phyloP scores from a whole-genome alignment of 352 stramenopile genomes.

The Phytophthora podocarpi region DNA sequence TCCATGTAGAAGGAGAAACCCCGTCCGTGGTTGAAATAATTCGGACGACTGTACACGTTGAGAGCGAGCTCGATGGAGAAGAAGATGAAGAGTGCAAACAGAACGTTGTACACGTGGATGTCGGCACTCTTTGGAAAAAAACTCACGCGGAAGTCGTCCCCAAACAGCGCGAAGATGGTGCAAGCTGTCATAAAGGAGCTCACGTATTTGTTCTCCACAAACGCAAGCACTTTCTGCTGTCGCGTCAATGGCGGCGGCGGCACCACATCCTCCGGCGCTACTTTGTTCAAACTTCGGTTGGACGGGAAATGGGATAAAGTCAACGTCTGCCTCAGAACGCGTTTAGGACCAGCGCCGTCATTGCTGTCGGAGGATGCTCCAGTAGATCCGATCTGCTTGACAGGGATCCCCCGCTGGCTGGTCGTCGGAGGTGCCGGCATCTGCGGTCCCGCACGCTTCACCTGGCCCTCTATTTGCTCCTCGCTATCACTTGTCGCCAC shows the following conservation, averaged over 20 bases:
- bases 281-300: constrained; percentile 67
- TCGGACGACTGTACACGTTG: constrained; percentile 73
- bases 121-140: constrained; percentile 72
- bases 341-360: constrained; percentile 34
- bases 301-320: constrained; percentile 48
- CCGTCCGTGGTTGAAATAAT: constrained; percentile 78
- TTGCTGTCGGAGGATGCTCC: constrained; percentile 9
- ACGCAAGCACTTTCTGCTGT: constrained; percentile 48
- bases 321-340: constrained; percentile 34
- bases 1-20: constrained; percentile 94
- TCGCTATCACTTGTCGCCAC: constrained; percentile 35
- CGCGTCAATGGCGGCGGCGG: constrained; percentile 37
- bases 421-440: constrained; percentile 41
- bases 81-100: constrained; percentile 81
- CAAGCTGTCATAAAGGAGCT: constrained; percentile 69
- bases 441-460: constrained; percentile 24
- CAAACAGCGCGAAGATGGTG: constrained; percentile 90
- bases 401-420: constrained; percentile 35
- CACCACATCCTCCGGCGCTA: constrained; percentile 60
- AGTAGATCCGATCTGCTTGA: constrained; percentile 26
- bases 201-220: constrained; percentile 78
- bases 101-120: constrained; percentile 72
- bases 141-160: constrained; percentile 81
- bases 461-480: constrained; percentile 31
- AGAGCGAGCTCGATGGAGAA: constrained; percentile 71